Conservation (phyloP, 495 filamentous ascomycete species). For the Podospora comata region DNA sequence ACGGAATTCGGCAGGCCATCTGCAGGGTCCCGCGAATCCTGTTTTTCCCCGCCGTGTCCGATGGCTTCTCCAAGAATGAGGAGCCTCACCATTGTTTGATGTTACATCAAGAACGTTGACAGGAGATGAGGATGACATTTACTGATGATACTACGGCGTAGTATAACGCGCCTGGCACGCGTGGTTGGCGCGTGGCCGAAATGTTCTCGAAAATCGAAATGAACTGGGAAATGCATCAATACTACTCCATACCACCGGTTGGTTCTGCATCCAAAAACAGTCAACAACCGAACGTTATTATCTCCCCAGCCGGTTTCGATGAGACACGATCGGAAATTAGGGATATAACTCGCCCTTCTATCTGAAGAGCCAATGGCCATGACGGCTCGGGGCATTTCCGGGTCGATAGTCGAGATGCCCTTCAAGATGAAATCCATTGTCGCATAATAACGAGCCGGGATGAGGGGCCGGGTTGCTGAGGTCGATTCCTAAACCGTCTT, state of each 20-base stretch:
- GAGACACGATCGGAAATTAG: constrained; percentile 5
- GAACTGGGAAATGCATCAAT: neutral
- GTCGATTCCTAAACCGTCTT: constrained; percentile 14
- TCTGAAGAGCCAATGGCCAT: neutral
- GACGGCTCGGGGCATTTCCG: constrained; percentile 3
- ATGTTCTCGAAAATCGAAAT: neutral
- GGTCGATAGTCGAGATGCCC: neutral
- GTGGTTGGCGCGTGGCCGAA: neutral
- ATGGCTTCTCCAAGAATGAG: neutral
- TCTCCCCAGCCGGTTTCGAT: neutral
- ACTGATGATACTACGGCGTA: neutral
- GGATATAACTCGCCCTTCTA: neutral
- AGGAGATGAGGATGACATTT: neutral
- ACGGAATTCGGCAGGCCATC: neutral
- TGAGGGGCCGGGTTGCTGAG: constrained; percentile 21
- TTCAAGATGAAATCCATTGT: neutral
- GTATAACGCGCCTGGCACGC: neutral
- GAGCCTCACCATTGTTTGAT: neutral
- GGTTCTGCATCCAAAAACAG: no score
- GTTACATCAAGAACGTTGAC: neutral
- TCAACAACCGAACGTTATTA: neutral
- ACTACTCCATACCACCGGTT: no score
- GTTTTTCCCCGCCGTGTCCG: neutral
- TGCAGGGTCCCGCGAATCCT: neutral
- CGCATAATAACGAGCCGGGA: neutral